Evolutionary conservation across 2,329 filamentous ascomycete genomes (phyloP).

Genomic region (Juglanconis sp.): DNA sequence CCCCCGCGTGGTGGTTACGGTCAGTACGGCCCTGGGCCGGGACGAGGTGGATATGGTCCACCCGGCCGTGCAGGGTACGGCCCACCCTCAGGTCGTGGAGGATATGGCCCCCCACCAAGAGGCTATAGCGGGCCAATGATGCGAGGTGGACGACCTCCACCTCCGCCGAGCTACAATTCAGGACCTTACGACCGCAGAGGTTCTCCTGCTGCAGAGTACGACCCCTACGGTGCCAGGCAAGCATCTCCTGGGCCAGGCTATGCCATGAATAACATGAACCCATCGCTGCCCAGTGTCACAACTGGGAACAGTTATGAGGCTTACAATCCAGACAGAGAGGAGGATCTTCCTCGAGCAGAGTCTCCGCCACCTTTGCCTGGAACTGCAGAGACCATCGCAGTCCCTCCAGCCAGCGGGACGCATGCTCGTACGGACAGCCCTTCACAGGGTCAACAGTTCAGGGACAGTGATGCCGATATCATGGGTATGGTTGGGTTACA

Average conservation of each 20-base stretch:
- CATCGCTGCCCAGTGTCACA: constrained; percentile 34
- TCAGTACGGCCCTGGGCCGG: constrained; percentile 26
- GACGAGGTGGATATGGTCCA: constrained; percentile 37
- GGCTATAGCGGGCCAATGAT: constrained; percentile 32
- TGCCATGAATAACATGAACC: constrained; percentile 34
- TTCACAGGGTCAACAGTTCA: constrained; percentile 39
- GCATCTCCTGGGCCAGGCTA: constrained; percentile 27
- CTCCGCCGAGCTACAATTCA: constrained; percentile 43
- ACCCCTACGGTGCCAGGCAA: constrained; percentile 23
- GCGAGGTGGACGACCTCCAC: constrained; percentile 39
- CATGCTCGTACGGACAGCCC: constrained; percentile 62
- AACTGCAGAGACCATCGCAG: constrained; percentile 30
- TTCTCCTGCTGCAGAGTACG: constrained; percentile 37
- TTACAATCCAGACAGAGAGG: constrained; percentile 40
- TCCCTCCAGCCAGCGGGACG: constrained; percentile 70
- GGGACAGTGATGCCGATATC: constrained; percentile 69
- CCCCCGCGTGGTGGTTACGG: constrained; percentile 31
- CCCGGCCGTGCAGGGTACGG: constrained; percentile 47
- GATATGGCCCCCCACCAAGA: constrained; percentile 38
- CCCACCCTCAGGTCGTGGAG: constrained; percentile 38
- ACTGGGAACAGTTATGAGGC: constrained; percentile 36
- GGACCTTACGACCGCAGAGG: constrained; percentile 36
- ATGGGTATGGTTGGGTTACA: constrained; percentile 61
- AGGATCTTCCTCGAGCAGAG: constrained; percentile 56
- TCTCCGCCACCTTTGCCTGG: constrained; percentile 61